These are phyloP conservation scores for Melampsora larici-populina DNA, from an alignment of 1,284 basidiomycete species.

Conservation along the genomic window DNA sequence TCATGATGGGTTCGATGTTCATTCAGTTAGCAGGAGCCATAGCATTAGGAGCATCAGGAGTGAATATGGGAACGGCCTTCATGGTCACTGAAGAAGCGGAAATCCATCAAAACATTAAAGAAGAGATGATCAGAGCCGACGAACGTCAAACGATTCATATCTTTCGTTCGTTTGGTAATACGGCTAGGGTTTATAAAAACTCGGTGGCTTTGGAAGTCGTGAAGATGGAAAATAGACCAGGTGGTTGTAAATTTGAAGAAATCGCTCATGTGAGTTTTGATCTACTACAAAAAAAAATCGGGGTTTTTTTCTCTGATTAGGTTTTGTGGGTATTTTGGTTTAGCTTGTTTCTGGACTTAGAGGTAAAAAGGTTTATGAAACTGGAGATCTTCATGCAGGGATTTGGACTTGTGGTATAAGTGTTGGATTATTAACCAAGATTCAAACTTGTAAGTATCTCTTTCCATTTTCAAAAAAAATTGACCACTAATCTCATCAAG, in stretches of 20 bases:
- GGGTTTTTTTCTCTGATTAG: neutral
- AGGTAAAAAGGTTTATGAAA: slow-evolving; percentile 75
- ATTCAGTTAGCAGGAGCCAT: slow-evolving; percentile 70
- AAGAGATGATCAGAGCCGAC: slow-evolving; percentile 75
- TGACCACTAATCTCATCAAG: neutral
- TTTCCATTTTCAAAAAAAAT: too few species aligned
- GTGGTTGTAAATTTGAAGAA: slow-evolving; percentile 84
- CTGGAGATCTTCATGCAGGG: slow-evolving; percentile 78
- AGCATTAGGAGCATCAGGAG: slow-evolving; percentile 74
- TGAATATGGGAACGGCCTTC: slow-evolving; percentile 66
- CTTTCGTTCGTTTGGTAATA: slow-evolving; percentile 75
- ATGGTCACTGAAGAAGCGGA: slow-evolving; percentile 60
- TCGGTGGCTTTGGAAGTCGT: slow-evolving; percentile 75
- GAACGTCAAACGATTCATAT: slow-evolving; percentile 81
- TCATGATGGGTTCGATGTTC: too few species aligned
- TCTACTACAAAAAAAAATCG: too few species aligned
- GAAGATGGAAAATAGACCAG: slow-evolving; percentile 70
- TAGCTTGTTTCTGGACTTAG: slow-evolving; percentile 75
- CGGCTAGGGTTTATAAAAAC: slow-evolving; percentile 85
- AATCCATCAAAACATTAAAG: slow-evolving; percentile 85
- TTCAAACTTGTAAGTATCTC: slow-evolving; percentile 38
- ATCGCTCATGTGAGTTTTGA: slow-evolving; percentile 33
- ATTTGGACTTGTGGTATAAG: slow-evolving; percentile 60
- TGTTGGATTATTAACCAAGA: slow-evolving; percentile 34
- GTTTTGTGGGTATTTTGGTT: neutral